A percentile compares a stretch with the other conserved stretches of the same genome.
These are phyloP conservation scores for Periconia macrospinosa DNA, from an alignment of 2,329 filamentous ascomycete species.

Conservation along the genomic window DNA sequence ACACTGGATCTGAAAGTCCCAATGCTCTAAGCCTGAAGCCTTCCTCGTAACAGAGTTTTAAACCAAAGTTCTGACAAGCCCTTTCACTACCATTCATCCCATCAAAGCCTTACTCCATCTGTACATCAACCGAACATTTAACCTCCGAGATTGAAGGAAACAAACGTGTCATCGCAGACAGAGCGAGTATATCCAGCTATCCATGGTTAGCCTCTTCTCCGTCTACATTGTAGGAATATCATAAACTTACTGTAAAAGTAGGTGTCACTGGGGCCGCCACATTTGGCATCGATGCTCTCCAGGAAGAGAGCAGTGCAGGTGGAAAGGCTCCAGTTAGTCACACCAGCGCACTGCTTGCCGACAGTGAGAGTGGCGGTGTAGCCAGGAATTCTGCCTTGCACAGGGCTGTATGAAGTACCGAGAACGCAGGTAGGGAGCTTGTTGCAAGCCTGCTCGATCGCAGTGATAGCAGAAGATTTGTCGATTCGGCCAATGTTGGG, in stretches of 20 bases:
- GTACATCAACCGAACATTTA: neutral
- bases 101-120: neutral
- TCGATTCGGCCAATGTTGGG: neutral
- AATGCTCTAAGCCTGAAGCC: neutral
- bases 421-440: slow-evolving; percentile 2
- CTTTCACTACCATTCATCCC: neutral
- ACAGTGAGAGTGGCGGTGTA: slow-evolving; percentile 7
- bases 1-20: neutral
- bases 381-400: neutral
- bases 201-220: neutral
- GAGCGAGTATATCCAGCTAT: slow-evolving; percentile 1
- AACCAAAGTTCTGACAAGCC: neutral
- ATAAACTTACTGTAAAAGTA: neutral
- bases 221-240: neutral
- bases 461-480: neutral
- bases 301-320: slow-evolving; percentile 5
- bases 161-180: slow-evolving; percentile 4
- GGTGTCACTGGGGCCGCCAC: neutral
- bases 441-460: slow-evolving; percentile 4
- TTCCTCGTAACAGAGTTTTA: neutral
- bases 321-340: slow-evolving; percentile 1
- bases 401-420: slow-evolving; percentile 1
- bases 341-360: slow-evolving; percentile 5
- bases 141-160: slow-evolving; percentile 10
- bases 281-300: neutral